Evolutionary conservation across 2,329 filamentous ascomycete species (phyloP).

Genomic region (Cryphonectria carpinicola): DNA sequence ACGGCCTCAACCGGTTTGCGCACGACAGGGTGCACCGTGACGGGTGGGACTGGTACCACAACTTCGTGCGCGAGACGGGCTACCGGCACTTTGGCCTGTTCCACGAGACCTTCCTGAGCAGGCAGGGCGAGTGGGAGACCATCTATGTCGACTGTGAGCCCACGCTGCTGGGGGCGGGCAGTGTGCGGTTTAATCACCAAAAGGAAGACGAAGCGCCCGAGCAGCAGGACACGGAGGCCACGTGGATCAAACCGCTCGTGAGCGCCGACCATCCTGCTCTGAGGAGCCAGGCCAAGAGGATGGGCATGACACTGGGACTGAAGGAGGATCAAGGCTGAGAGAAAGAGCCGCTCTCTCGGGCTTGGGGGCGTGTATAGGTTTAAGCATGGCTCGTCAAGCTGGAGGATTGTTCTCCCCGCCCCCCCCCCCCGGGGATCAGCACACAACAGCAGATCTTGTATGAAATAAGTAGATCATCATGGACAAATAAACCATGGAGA

Average conservation of each 20-base stretch:
- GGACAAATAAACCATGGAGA: too few species aligned
- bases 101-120: conserved; percentile 57
- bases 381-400: too few species aligned
- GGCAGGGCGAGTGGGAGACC: conserved; percentile 52
- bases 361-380: too few species aligned
- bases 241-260: conserved; percentile 42
- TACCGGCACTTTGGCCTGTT: conserved; percentile 52
- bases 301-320: conserved; percentile 29
- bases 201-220: too few species aligned
- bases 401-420: too few species aligned
- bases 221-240: conserved; percentile 19
- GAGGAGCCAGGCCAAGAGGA: conserved; percentile 41
- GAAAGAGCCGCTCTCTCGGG: background rate
- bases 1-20: conserved; percentile 56
- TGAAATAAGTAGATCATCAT: background rate
- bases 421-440: background rate
- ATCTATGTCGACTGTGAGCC: conserved; percentile 53
- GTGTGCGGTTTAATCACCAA: conserved; percentile 28
- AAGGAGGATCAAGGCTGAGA: background rate
- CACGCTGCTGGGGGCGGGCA: conserved; percentile 39
- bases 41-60: conserved; percentile 55
- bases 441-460: background rate
- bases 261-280: conserved; percentile 38
- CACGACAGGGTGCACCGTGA: conserved; percentile 51
- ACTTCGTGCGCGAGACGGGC: conserved; percentile 33